These are phyloP conservation scores for Neopestalotiopsis rosae DNA, from an alignment of 2,329 filamentous ascomycete genomes.

Conservation along the genomic window DNA sequence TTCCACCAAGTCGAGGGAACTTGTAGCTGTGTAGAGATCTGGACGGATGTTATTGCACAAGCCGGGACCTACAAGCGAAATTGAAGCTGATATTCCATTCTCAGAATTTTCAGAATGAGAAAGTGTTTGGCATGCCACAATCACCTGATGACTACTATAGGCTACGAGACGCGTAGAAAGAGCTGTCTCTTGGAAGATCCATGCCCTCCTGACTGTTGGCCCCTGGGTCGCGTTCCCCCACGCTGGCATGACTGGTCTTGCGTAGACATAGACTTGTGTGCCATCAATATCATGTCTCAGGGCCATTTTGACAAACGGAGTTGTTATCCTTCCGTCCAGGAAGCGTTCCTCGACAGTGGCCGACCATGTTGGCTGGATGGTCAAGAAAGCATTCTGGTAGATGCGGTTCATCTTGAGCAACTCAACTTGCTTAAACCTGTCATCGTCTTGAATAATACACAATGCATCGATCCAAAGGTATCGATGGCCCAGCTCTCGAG, in stretches of 20 bases:
- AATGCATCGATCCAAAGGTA: conserved; percentile 25
- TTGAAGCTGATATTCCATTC: no score
- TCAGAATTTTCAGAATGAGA: neutral
- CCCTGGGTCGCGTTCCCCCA: neutral
- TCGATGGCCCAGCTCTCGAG: conserved; percentile 7
- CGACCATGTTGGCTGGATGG: neutral
- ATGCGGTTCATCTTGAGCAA: conserved; percentile 21
- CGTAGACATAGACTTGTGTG: neutral
- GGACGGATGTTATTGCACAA: neutral
- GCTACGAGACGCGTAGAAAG: neutral
- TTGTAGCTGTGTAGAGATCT: neutral
- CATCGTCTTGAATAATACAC: conserved; percentile 22
- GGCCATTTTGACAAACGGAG: neutral
- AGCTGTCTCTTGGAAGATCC: conserved; percentile 1
- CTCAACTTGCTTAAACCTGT: conserved; percentile 16
- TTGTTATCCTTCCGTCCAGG: neutral
- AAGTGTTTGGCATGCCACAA: neutral
- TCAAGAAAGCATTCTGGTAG: neutral
- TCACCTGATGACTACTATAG: neutral
- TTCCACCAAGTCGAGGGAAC: neutral
- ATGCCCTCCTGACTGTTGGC: neutral
- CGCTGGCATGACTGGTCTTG: neutral
- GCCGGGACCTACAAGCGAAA: neutral
- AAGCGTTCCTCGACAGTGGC: neutral
- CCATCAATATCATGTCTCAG: neutral